Conservation (phyloP, 1,284 basidiomycete genomes). For the Moesziomyces sp. region DNA sequence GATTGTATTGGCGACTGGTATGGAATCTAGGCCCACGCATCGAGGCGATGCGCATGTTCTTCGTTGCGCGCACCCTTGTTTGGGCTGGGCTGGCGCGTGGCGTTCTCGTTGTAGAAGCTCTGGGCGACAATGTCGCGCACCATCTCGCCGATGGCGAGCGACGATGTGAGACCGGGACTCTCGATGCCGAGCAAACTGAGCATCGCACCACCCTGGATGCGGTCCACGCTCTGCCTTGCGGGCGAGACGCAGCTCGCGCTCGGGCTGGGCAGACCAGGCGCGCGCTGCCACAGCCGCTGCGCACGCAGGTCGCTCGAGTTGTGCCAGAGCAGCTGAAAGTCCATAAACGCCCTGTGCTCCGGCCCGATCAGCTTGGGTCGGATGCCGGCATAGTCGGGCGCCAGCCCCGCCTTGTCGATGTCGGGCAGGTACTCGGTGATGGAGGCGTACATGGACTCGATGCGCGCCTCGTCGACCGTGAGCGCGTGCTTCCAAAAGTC, state of each 20-base stretch:
- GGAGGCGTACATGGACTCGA: constrained; percentile 54
- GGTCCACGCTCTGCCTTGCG: constrained; percentile 8
- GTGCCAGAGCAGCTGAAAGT: constrained; percentile 74
- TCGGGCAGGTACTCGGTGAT: constrained; percentile 76
- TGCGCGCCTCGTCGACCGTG: constrained; percentile 46
- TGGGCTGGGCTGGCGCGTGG: not conserved
- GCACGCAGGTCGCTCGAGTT: constrained; percentile 34
- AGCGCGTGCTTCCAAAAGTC: constrained; percentile 57
- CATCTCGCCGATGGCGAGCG: constrained; percentile 71
- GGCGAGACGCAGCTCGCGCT: constrained; percentile 26
- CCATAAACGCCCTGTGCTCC: constrained; percentile 78
- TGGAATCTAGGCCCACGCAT: constrained; percentile 52
- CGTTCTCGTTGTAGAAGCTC: constrained; percentile 67
- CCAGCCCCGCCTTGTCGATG: constrained; percentile 75
- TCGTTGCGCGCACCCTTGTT: constrained; percentile 59
- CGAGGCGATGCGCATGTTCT: constrained; percentile 42
- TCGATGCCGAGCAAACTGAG: constrained; percentile 72
- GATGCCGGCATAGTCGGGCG: constrained; percentile 90
- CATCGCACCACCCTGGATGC: constrained; percentile 46
- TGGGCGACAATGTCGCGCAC: constrained; percentile 69
- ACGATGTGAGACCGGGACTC: constrained; percentile 71
- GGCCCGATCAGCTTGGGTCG: constrained; percentile 87
- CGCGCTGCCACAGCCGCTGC: constrained; percentile 60
- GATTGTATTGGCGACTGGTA: not conserved
- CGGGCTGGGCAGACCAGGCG: constrained; percentile 19